These are phyloP conservation scores for Acanthamoeba sp. DNA, from an alignment of 208 protist species.

Conservation along the genomic window DNA sequence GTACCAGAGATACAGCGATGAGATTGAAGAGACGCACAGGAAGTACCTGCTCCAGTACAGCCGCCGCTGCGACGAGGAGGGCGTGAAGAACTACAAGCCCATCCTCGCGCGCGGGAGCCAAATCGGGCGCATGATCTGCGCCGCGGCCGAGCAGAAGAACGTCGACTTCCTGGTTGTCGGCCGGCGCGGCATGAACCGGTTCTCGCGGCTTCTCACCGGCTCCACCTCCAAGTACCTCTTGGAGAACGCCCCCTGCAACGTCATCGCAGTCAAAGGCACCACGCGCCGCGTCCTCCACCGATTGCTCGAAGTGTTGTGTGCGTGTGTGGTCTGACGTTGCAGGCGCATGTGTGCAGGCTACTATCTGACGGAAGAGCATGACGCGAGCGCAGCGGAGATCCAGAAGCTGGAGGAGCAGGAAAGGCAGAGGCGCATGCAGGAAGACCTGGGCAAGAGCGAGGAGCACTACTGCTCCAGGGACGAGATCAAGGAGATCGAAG, in stretches of 20 bases:
- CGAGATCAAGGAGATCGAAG: slow-evolving; percentile 26
- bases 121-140: slow-evolving; percentile 38
- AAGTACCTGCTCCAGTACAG: background rate
- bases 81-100: slow-evolving; percentile 32
- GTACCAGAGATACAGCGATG: slow-evolving; percentile 64
- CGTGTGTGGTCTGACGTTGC: background rate
- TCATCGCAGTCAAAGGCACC: slow-evolving; percentile 35
- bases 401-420: slow-evolving; percentile 49
- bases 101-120: slow-evolving; percentile 48
- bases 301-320: background rate
- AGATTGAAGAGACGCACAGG: slow-evolving; percentile 56
- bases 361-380: slow-evolving; percentile 18
- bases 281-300: background rate
- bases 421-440: slow-evolving; percentile 33
- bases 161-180: slow-evolving; percentile 62
- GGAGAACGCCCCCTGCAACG: slow-evolving; percentile 63
- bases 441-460: background rate
- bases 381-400: background rate
- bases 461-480: slow-evolving; percentile 17
- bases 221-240: slow-evolving; percentile 51
- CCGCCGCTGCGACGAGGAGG: background rate
- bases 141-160: background rate
- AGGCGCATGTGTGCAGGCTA: background rate
- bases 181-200: slow-evolving; percentile 60
- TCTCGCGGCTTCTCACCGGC: background rate